Conservation (phyloP, 2,329 filamentous ascomycete genomes). For the Scytalidium lignicola region DNA sequence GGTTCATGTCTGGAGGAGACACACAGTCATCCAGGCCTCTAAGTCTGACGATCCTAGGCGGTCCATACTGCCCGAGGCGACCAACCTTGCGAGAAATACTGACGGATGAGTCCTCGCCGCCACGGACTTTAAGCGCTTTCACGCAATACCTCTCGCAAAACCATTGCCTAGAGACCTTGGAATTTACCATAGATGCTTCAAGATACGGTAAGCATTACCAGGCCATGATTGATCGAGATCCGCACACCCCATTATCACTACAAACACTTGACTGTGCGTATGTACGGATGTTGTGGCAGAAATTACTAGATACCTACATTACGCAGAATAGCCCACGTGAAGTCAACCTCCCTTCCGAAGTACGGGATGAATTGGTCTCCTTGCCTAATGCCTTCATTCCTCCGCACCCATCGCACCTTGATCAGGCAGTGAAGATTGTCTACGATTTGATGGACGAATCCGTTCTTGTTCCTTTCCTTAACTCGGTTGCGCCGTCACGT, state of each 20-base stretch:
- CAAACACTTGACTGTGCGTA: slow-evolving; percentile 39
- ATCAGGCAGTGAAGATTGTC: slow-evolving; percentile 80
- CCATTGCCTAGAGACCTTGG: slow-evolving; percentile 89
- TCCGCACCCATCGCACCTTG: slow-evolving; percentile 67
- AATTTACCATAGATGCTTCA: slow-evolving; percentile 92
- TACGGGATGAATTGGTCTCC: slow-evolving; percentile 73
- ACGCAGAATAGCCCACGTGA: slow-evolving; percentile 78
- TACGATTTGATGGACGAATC: slow-evolving; percentile 98
- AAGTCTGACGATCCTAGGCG: slow-evolving; percentile 39
- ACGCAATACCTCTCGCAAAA: no score
- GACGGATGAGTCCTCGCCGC: slow-evolving; percentile 75
- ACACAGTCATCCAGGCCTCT: slow-evolving; percentile 37
- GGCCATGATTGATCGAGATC: slow-evolving; percentile 34
- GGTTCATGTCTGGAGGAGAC: slow-evolving; percentile 42
- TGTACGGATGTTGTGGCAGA: slow-evolving; percentile 77
- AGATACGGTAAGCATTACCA: slow-evolving; percentile 60
- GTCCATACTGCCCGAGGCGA: slow-evolving; percentile 50
- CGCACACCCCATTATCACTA: slow-evolving; percentile 33
- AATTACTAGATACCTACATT: slow-evolving; percentile 86
- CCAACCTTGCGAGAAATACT: slow-evolving; percentile 85
- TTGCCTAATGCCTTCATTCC: slow-evolving; percentile 58
- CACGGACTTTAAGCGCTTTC: slow-evolving; percentile 88
- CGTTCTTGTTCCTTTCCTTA: slow-evolving; percentile 85
- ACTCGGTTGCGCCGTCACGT: slow-evolving; percentile 35
- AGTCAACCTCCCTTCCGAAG: slow-evolving; percentile 81